Percentiles rank a stretch among this genome's conserved stretches.
Evolutionary conservation across 192 early-diverging fungal genomes (phyloP).

Genomic region (Coemansia reversa): DNA sequence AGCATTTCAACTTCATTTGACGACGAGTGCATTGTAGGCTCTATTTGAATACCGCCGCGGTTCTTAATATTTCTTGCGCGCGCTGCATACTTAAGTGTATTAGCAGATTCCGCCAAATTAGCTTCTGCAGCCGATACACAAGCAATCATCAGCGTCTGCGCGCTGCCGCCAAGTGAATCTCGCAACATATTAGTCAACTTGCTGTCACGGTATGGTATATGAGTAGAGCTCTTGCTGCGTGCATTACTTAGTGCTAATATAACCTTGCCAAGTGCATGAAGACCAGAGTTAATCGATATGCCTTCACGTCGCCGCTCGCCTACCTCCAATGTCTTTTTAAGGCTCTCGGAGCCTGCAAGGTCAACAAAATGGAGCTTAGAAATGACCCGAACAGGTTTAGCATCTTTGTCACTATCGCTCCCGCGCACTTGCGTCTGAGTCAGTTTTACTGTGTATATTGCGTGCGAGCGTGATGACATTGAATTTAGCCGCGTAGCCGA

Average conservation of each 20-base stretch:
- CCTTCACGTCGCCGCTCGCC: slow-evolving; percentile 94
- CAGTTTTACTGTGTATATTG: slow-evolving; percentile 91
- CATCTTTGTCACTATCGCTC: slow-evolving; percentile 9
- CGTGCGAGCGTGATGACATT: slow-evolving; percentile 91
- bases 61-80: slow-evolving; percentile 96
- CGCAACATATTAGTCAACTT: slow-evolving; percentile 96
- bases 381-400: slow-evolving; percentile 61
- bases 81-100: slow-evolving; percentile 95
- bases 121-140: slow-evolving; percentile 86
- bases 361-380: slow-evolving; percentile 99
- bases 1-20: slow-evolving; percentile 65
- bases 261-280: slow-evolving; percentile 95
- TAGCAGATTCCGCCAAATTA: slow-evolving; percentile 87
- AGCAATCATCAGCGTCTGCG: slow-evolving; percentile 92
- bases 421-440: slow-evolving; percentile 65
- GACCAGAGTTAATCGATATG: slow-evolving; percentile 94
- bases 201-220: slow-evolving; percentile 95
- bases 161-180: slow-evolving; percentile 93
- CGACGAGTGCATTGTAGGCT: slow-evolving; percentile 58
- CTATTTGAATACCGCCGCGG: slow-evolving; percentile 68
- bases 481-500: slow-evolving; percentile 97
- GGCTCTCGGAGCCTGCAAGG: slow-evolving; percentile 92
- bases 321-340: slow-evolving; percentile 90
- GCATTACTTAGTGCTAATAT: slow-evolving; percentile 94
- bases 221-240: slow-evolving; percentile 53